phyloP scores from a whole-genome alignment of 2,329 filamentous ascomycete species.

The Fusarium sp. region DNA sequence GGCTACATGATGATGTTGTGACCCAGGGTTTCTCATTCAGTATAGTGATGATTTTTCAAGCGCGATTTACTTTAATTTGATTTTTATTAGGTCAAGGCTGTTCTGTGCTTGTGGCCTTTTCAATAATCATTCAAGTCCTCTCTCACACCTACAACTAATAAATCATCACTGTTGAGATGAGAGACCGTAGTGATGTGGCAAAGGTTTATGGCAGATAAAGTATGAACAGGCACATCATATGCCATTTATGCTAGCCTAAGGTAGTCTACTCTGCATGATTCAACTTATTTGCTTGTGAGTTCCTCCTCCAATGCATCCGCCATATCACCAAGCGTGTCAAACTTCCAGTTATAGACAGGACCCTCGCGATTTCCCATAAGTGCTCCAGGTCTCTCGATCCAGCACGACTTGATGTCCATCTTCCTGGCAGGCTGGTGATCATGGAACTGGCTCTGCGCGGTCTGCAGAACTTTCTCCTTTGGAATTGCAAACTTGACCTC shows the following conservation, averaged over 20 bases:
- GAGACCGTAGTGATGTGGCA: not conserved
- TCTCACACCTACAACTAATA: not conserved
- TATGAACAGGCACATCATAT: not conserved
- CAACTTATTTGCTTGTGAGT: conserved; percentile 10
- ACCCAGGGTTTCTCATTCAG: not conserved
- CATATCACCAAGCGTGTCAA: conserved; percentile 71
- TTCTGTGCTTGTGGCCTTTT: not conserved
- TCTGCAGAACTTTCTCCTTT: conserved; percentile 70
- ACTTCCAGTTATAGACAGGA: conserved; percentile 66
- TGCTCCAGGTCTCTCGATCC: conserved; percentile 67
- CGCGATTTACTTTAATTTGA: too few species aligned
- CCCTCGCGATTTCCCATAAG: conserved; percentile 59
- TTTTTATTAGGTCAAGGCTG: too few species aligned
- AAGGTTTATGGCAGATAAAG: not conserved
- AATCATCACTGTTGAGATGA: not conserved
- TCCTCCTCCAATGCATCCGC: conserved; percentile 59
- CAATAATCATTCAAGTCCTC: not conserved
- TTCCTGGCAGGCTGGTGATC: conserved; percentile 76
- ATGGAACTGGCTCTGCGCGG: conserved; percentile 77
- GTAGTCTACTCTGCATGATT: not conserved
- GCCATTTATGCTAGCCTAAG: not conserved
- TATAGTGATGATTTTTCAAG: not conserved
- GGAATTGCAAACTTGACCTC: conserved; percentile 67
- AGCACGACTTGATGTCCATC: conserved; percentile 69
- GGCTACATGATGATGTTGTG: not conserved